These are phyloP conservation scores for Tribonema minus DNA, from an alignment of 108 stramenopile species.

Conservation along the genomic window DNA sequence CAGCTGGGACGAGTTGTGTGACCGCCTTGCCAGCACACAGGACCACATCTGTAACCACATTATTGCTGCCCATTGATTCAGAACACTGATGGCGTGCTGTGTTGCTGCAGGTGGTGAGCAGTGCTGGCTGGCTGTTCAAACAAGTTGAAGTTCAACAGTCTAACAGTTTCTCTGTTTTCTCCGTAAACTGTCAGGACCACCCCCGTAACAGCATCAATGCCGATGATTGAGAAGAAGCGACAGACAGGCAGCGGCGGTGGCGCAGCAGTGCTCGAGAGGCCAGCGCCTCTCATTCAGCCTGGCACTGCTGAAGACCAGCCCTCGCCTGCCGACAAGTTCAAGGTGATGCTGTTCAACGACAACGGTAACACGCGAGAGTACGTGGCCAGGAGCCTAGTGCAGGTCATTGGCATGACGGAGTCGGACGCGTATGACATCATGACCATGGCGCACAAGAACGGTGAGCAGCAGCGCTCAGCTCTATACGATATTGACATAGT, in stretches of 20 bases:
- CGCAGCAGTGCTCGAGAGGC: neutral
- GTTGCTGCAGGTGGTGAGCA: too few species aligned
- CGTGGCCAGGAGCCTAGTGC: conserved; percentile 25
- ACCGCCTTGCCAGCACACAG: too few species aligned
- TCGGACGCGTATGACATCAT: neutral
- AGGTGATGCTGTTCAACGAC: conserved; percentile 42
- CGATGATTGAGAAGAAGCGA: neutral
- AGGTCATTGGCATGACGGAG: neutral
- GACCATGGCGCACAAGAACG: neutral
- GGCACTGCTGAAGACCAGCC: neutral
- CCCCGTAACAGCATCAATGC: neutral
- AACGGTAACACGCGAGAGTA: conserved; percentile 46
- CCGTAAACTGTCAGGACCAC: neutral
- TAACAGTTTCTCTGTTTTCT: too few species aligned
- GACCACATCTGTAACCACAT: too few species aligned
- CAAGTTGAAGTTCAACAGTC: too few species aligned
- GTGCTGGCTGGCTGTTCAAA: too few species aligned
- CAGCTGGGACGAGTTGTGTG: too few species aligned
- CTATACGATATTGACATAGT: too few species aligned
- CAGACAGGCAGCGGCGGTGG: neutral
- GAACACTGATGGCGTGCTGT: too few species aligned
- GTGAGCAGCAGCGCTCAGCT: too few species aligned
- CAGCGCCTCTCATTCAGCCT: neutral
- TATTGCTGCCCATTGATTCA: too few species aligned
- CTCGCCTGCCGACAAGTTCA: neutral